These are phyloP conservation scores for Trichoderma koningii DNA, from an alignment of 2,329 filamentous ascomycete species.

Conservation along the genomic window DNA sequence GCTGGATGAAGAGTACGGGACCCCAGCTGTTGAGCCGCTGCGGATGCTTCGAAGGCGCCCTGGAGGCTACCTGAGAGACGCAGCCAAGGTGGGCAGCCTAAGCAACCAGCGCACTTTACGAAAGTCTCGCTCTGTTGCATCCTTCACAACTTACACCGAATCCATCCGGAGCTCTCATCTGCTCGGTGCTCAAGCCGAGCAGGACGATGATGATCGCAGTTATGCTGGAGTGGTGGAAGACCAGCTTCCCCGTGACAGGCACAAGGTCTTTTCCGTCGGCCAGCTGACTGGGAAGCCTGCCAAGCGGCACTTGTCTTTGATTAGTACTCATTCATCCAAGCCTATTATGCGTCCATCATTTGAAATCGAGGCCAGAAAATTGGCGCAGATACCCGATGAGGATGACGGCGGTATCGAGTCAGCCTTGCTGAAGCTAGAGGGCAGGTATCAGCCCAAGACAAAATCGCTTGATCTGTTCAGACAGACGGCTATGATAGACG, in stretches of 20 bases:
- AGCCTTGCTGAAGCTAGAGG: conserved; percentile 89
- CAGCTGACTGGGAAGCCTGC: conserved; percentile 55
- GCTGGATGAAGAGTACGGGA: conserved; percentile 45
- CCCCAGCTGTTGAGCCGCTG: conserved; percentile 52
- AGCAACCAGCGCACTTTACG: conserved; percentile 43
- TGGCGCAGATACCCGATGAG: conserved; percentile 83
- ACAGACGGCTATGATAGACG: conserved; percentile 20
- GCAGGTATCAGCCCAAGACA: conserved; percentile 67
- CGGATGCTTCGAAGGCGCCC: conserved; percentile 70
- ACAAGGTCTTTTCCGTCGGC: conserved; percentile 56
- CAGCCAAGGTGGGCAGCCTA: conserved; percentile 58
- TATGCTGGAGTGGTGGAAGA: neutral
- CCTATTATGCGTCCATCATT: conserved; percentile 73
- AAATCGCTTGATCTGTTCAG: conserved; percentile 38
- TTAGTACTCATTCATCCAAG: conserved; percentile 64
- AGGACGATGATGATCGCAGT: conserved; percentile 8
- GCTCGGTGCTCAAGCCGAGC: conserved; percentile 42
- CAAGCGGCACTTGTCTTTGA: conserved; percentile 54
- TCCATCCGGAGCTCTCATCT: conserved; percentile 62
- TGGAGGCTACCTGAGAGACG: conserved; percentile 73
- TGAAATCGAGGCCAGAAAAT: conserved; percentile 81
- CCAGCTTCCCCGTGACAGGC: neutral
- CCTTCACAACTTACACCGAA: conserved; percentile 61
- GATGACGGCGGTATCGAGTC: conserved; percentile 88
- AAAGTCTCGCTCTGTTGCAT: conserved; percentile 60